Evolutionary conservation across 768 basidiomycete species (phyloP).

Genomic region (Leccinum longicurvipes): DNA sequence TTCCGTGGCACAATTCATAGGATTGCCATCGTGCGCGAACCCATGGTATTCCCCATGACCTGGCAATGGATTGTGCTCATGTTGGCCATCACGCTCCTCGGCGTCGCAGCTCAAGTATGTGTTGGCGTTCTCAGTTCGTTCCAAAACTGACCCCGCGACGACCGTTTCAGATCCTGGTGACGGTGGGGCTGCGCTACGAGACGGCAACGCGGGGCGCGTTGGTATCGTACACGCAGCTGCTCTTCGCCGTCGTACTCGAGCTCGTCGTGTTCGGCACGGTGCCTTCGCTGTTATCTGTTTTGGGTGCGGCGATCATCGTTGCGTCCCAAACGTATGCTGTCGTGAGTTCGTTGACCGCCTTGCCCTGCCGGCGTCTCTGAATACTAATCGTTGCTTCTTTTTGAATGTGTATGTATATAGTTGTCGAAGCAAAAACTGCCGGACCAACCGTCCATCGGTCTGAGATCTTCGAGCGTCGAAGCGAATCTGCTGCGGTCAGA

Average conservation of each 20-base stretch:
- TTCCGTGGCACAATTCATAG: conserved; percentile 2
- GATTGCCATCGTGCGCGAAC: conserved; percentile 6
- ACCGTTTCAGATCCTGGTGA: conserved; percentile 47
- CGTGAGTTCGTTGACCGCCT: too few species aligned
- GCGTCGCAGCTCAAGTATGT: conserved; percentile 17
- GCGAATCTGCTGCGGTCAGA: too few species aligned
- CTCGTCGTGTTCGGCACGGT: conserved; percentile 57
- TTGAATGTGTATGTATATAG: background rate
- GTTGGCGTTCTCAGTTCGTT: conserved; percentile 5
- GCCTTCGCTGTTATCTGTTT: conserved; percentile 55
- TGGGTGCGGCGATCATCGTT: conserved; percentile 67
- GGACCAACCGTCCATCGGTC: background rate
- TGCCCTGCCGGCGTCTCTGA: background rate
- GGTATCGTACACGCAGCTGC: conserved; percentile 59
- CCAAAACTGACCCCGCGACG: background rate
- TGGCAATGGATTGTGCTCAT: conserved; percentile 17
- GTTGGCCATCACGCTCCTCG: conserved; percentile 9
- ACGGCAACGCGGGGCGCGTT: conserved; percentile 61
- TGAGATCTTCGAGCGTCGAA: too few species aligned
- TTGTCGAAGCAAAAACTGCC: conserved; percentile 1
- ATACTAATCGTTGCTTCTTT: background rate
- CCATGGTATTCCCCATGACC: conserved; percentile 15
- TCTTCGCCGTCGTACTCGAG: conserved; percentile 69
- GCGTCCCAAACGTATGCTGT: conserved; percentile 12
- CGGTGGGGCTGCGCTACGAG: conserved; percentile 59